Percentiles rank a stretch among this genome's conserved stretches.
Conservation (phyloP, 2,329 filamentous ascomycete species). For the Dendrostoma leiphaemia region DNA sequence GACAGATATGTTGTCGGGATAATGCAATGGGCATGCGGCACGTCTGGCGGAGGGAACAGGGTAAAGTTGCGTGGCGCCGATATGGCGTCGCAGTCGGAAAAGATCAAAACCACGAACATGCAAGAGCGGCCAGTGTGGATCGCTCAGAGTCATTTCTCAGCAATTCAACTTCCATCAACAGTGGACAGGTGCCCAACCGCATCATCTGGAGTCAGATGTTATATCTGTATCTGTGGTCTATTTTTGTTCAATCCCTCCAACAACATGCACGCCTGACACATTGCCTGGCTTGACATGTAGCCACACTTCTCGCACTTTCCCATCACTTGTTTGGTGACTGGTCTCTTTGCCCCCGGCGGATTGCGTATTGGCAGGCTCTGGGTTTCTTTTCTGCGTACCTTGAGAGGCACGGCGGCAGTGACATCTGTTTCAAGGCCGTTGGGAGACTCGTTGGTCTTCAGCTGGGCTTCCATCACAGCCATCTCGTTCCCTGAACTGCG, state of each 20-base stretch:
- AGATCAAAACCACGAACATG: too few relatives aligned
- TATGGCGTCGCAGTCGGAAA: neutral
- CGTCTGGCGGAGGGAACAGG: too few relatives aligned
- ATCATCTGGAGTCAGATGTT: constrained; percentile 20
- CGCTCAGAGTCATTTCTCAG: neutral
- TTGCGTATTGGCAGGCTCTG: constrained; percentile 25
- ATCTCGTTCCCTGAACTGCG: constrained; percentile 71
- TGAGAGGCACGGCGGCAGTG: constrained; percentile 39
- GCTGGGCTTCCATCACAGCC: constrained; percentile 73
- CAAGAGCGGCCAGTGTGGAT: neutral
- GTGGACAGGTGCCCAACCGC: neutral
- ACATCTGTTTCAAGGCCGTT: constrained; percentile 66
- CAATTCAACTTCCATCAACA: constrained; percentile 1
- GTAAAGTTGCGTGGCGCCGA: neutral
- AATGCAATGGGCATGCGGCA: too few relatives aligned
- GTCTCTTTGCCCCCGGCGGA: constrained; percentile 22
- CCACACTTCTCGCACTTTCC: constrained; percentile 85
- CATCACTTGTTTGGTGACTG: constrained; percentile 62
- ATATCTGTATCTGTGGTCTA: constrained; percentile 56
- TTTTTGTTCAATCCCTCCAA: constrained; percentile 90
- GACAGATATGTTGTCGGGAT: neutral
- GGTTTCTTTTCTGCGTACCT: constrained; percentile 25
- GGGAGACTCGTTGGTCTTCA: constrained; percentile 63
- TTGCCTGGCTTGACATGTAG: constrained; percentile 89
- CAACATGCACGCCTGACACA: constrained; percentile 91